Base-by-base conservation (phyloP, 352 stramenopile species). In the Paralagenidium karlingii region DNA sequence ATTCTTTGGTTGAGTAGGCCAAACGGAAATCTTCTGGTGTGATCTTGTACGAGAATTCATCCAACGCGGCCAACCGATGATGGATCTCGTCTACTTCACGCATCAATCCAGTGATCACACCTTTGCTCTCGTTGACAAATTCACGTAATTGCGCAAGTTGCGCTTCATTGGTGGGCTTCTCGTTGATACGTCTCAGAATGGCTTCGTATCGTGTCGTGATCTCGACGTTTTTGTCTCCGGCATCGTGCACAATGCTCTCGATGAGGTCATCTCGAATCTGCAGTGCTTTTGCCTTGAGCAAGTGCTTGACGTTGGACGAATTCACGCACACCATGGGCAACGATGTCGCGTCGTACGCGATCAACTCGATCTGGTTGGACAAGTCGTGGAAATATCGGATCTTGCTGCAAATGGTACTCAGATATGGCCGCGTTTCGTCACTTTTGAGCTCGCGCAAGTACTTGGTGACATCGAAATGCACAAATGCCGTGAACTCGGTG, bases 101-200 rank as follows among this genome's bases (percentile, higher is more conserved):
- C n/a, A 85, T 64, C 25, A 94, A 80, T 0, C 68, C 68, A 0
- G 67, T 55, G 15, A 94, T 87, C 12, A 84, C 67, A 5, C 48
- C 49, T 40, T 92, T 94, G 34, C 73, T 90, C 10, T 75, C 68
- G 21, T 60, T 69, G 34, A 96, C 85, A 49, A 94, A 95, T 27
- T 84, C 77, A 42, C 91, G 86, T 3, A 97, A 51, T 38, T 82
- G 78, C 2, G 83, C 80, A 3, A 97, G 58, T 36, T 97, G 79
- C 3, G 82, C 77, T 50, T 97, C 88, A 49, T 96, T 95, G 9
- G 64, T 82, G 7, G 86, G 88, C 38, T 96, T 96, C 34, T 96
- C 79, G 25, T 79, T 84, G 52, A 96, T 94, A 6, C 85, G 67
- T 11, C 68, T 50, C 16, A 97, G 48, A 18, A 97, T 96, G 15